These are phyloP conservation scores for Boehmeria nivea DNA, from an alignment of 306 rosid genomes.

Conservation along the genomic window DNA sequence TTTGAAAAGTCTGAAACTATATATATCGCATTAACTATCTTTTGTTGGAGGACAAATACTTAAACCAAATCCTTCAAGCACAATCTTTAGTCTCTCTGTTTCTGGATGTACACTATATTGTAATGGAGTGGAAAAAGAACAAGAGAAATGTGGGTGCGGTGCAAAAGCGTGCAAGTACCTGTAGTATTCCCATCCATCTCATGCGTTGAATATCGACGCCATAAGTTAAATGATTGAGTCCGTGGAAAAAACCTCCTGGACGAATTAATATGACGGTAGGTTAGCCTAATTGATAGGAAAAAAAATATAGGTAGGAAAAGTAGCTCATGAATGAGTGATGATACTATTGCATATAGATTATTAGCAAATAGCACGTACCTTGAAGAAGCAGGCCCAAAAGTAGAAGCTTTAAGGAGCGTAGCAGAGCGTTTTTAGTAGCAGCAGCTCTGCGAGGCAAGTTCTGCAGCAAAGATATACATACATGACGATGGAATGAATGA, in stretches of 20 bases:
- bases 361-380: slow-evolving; percentile 58
- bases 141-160: too few relatives aligned
- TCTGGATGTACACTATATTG: not conserved
- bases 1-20: not conserved
- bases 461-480: slow-evolving; percentile 34
- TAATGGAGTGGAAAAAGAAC: not conserved
- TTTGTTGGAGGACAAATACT: too few relatives aligned
- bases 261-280: not conserved
- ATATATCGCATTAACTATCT: not conserved
- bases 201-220: slow-evolving; percentile 78
- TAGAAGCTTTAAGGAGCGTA: slow-evolving; percentile 71
- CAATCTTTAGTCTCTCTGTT: too few relatives aligned
- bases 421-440: slow-evolving; percentile 62
- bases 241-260: slow-evolving; percentile 85
- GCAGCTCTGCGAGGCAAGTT: slow-evolving; percentile 48
- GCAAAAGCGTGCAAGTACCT: slow-evolving; percentile 37
- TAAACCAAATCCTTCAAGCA: too few relatives aligned
- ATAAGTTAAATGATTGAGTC: slow-evolving; percentile 60
- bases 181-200: slow-evolving; percentile 83
- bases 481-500: not conserved
- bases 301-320: too few relatives aligned
- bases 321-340: too few relatives aligned
- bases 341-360: too few relatives aligned
- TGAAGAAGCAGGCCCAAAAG: slow-evolving; percentile 83
- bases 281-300: too few relatives aligned